A percentile compares a stretch with the other conserved stretches of the same genome.
Conservation (phyloP, 345 rosid genomes). For the Euphorbia pulcherrima region DNA sequence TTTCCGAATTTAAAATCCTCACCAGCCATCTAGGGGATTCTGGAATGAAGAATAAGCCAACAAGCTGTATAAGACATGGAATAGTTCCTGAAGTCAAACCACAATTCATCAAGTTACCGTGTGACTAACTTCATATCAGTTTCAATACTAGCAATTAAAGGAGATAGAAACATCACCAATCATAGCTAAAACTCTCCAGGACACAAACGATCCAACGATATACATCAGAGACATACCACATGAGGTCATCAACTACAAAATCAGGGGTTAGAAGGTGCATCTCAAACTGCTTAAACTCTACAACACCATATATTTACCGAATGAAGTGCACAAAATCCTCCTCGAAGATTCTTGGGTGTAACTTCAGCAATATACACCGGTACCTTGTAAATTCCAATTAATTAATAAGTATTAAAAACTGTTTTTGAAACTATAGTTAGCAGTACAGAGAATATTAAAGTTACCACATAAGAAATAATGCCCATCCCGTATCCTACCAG, state of each 20-base stretch:
- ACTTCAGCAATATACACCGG: slow-evolving; percentile 84
- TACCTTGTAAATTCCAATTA: slow-evolving; percentile 45
- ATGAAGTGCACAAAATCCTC: slow-evolving; percentile 64
- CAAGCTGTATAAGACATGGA: slow-evolving; percentile 39
- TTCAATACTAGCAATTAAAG: not conserved
- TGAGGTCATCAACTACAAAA: slow-evolving; percentile 67
- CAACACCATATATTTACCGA: slow-evolving; percentile 35
- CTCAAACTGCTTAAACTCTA: not conserved
- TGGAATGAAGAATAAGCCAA: slow-evolving; percentile 42
- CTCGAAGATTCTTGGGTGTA: slow-evolving; percentile 66
- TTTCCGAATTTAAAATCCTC: no score
- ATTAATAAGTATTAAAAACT: no score
- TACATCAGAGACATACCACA: slow-evolving; percentile 50
- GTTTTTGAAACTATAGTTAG: no score
- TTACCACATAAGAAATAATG: slow-evolving; percentile 70
- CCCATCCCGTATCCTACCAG: slow-evolving; percentile 49
- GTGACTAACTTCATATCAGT: not conserved
- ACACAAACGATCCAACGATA: slow-evolving; percentile 57
- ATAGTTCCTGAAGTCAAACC: slow-evolving; percentile 30
- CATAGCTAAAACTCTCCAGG: slow-evolving; percentile 67
- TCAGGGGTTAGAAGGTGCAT: not conserved
- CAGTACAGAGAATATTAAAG: not conserved
- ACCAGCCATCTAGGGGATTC: slow-evolving; percentile 60
- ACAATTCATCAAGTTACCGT: slow-evolving; percentile 4
- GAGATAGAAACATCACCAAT: slow-evolving; percentile 39